Evolutionary conservation across 352 stramenopile species (phyloP), one percentile per base, ranked within the genome.

Genomic region (Pythium pyrilobum): DNA sequence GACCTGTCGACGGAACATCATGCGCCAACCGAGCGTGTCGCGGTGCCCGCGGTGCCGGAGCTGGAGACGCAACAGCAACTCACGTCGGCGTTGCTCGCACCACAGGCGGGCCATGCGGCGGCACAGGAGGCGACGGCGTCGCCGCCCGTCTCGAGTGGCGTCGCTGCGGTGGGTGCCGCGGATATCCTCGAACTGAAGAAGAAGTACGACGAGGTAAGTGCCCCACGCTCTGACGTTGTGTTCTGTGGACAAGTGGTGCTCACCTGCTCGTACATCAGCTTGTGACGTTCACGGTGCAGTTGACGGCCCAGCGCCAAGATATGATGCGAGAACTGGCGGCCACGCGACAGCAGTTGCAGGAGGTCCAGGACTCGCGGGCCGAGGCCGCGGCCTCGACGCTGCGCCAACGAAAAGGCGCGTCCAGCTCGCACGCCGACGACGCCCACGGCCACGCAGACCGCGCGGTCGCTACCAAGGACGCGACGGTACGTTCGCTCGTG

Each of bases 181-280:
- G 72, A 92, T 36, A 68, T 91, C 18, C 75, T 71, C 25, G 66
- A 66, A 15, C 58, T 95, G 24, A 80, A 84, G 43, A 93, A 93
- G 69, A 95, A 95, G 67, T 95, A 95, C 59, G 82, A 93, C 52
- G 85, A 95, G 71, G 81, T 92, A 62, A 7, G 68, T n/a, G 20
- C 8, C 7, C 34, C 23, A n/a, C 38, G 27, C 21, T 36, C 20
- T 21, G 18, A 4, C 2, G 33, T 31, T 28, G 2, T 10, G 16
- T 53, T 11, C 28, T 38, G 9, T 23, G 18, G 40, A 21, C 21
- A 42, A 41, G n/a, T 16, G 8, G 25, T 47, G 40, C 40, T 47
- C 25, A 18, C 21, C 8, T 21, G 41, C 28, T 12, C 16, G 21
- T 37, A 27, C 42, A 13, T 16, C n/a, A 92, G 81, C 72, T 95